Evolutionary conservation across 2,329 filamentous ascomycete species (phyloP).

Genomic region (Fusarium anthophilum): DNA sequence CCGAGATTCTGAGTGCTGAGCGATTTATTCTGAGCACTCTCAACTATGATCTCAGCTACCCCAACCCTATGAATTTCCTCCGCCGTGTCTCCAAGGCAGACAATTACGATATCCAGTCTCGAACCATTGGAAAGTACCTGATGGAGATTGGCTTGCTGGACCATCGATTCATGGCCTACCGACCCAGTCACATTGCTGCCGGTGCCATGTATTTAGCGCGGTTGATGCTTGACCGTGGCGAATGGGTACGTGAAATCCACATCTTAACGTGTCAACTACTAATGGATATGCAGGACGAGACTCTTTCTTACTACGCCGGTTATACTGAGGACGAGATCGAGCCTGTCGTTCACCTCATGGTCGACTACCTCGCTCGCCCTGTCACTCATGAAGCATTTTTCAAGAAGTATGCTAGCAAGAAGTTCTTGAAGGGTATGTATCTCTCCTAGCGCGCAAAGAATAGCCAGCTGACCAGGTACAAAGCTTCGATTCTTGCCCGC

Average conservation of each 20-base stretch:
- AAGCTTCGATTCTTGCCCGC: constrained; percentile 90
- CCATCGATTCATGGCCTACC: constrained; percentile 90
- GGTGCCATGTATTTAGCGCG: constrained; percentile 95
- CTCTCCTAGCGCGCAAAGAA: neutral
- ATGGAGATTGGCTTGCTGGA: constrained; percentile 97
- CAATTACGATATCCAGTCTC: constrained; percentile 98
- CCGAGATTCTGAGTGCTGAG: constrained; percentile 96
- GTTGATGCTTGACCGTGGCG: constrained; percentile 86
- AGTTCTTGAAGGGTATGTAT: constrained; percentile 94
- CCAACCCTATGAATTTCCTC: constrained; percentile 99
- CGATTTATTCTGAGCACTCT: constrained; percentile 90
- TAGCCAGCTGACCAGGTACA: constrained; percentile 21
- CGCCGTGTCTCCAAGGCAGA: constrained; percentile 98
- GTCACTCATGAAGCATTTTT: constrained; percentile 97
- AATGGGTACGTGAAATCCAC: constrained; percentile 75
- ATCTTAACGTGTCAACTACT: constrained; percentile 38
- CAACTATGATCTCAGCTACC: constrained; percentile 97
- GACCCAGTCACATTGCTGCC: constrained; percentile 89
- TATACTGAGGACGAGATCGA: constrained; percentile 94
- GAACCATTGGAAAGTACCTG: constrained; percentile 96
- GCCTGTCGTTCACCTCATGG: constrained; percentile 92
- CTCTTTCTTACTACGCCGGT: constrained; percentile 88
- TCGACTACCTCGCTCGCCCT: constrained; percentile 92
- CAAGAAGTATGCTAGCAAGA: constrained; percentile 99
- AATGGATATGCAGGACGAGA: constrained; percentile 71